Evolutionary conservation across 2,329 filamentous ascomycete genomes (phyloP).

Genomic region (Chaetomium sp.): DNA sequence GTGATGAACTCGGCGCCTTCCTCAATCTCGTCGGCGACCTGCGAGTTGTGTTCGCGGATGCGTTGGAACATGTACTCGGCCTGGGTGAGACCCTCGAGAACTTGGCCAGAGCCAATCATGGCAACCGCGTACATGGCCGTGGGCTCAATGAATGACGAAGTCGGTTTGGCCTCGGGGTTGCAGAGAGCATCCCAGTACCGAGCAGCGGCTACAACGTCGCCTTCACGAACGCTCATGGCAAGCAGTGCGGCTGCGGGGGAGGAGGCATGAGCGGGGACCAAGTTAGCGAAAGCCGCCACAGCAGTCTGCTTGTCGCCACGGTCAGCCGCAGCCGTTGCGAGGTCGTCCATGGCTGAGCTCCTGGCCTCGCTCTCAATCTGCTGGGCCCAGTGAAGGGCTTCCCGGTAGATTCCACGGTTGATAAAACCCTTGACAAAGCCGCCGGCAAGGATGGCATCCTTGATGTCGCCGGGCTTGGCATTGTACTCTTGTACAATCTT

Average conservation of each 20-base stretch:
- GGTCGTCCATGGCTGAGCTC: slow-evolving; percentile 66
- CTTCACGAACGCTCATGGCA: slow-evolving; percentile 81
- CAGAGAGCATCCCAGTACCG: slow-evolving; percentile 79
- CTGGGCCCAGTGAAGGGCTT: slow-evolving; percentile 74
- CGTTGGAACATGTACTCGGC: slow-evolving; percentile 85
- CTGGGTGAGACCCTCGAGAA: slow-evolving; percentile 77
- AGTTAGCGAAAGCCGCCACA: slow-evolving; percentile 62
- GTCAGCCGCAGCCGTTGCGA: slow-evolving; percentile 81
- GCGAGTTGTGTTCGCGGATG: slow-evolving; percentile 63
- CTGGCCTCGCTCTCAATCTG: slow-evolving; percentile 62
- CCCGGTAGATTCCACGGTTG: slow-evolving; percentile 66
- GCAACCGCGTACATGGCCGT: slow-evolving; percentile 89
- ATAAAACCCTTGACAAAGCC: slow-evolving; percentile 81
- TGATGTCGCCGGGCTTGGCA: slow-evolving; percentile 62
- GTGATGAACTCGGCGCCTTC: slow-evolving; percentile 75
- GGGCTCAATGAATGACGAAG: slow-evolving; percentile 75
- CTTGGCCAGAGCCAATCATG: slow-evolving; percentile 80
- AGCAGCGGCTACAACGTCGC: slow-evolving; percentile 75
- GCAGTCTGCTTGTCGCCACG: slow-evolving; percentile 70
- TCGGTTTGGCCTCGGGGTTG: slow-evolving; percentile 60
- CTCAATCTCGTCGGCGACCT: slow-evolving; percentile 78
- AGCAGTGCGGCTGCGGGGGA: slow-evolving; percentile 77
- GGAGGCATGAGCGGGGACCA: slow-evolving; percentile 53
- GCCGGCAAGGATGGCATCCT: slow-evolving; percentile 69
- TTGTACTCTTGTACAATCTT: slow-evolving; percentile 70